Evolutionary conservation across 176 grass and related monocot genomes (phyloP).

Genomic region (Juncus inflexus): DNA sequence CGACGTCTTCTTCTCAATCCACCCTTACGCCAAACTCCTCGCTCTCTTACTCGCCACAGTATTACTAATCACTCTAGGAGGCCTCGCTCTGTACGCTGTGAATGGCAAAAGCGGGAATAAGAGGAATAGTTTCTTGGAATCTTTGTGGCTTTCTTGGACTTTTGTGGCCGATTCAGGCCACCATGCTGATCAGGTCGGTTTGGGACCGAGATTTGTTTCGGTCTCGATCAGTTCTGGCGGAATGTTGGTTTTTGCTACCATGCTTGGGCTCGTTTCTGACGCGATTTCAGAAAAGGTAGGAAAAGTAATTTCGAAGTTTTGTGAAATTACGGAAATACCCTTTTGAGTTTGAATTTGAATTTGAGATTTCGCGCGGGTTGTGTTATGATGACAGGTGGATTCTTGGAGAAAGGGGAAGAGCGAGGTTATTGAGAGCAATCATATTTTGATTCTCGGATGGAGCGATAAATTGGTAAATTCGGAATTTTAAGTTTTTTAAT

Average conservation of each 20-base stretch:
- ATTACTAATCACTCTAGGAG: constrained; percentile 74
- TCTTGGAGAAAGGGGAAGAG: constrained; percentile 98
- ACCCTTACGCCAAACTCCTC: constrained; percentile 88
- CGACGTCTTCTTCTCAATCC: constrained; percentile 90
- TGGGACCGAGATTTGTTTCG: constrained; percentile 80
- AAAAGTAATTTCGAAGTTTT: no score
- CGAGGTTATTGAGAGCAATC: constrained; percentile 93
- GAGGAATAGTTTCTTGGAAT: constrained; percentile 51
- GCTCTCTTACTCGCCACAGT: constrained; percentile 76
- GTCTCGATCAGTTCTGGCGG: constrained; percentile 87
- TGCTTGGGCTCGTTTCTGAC: constrained; percentile 98
- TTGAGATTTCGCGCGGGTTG: no score
- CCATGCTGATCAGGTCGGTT: constrained; percentile 82
- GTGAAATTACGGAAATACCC: no score
- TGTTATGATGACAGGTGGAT: constrained; percentile 36
- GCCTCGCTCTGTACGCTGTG: constrained; percentile 66
- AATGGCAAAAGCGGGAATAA: constrained; percentile 29
- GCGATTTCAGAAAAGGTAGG: constrained; percentile 87
- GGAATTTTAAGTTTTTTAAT: background rate
- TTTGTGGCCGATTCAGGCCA: constrained; percentile 99
- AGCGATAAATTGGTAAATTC: constrained; percentile 88
- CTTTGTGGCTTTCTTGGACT: constrained; percentile 98
- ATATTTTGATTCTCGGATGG: constrained; percentile 98
- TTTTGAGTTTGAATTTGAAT: no score
- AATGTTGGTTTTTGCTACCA: constrained; percentile 96